Conservation (phyloP, 129 eudicot genomes). For the Gnaphalium uliginosum region DNA sequence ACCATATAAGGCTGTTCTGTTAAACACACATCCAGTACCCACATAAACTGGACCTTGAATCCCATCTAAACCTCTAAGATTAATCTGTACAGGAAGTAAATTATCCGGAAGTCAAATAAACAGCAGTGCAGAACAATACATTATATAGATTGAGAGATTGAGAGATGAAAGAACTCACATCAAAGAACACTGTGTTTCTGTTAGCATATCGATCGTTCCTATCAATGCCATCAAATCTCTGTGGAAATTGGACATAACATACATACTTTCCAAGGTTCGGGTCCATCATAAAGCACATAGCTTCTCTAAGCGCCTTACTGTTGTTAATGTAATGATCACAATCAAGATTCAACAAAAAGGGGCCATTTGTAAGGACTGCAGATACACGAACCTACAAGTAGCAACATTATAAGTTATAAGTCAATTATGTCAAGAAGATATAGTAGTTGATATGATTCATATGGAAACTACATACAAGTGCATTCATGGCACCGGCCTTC, state of each 20-base stretch:
- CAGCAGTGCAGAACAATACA: neutral
- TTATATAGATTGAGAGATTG: neutral
- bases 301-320: conserved; percentile 96
- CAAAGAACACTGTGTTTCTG: conserved; percentile 97
- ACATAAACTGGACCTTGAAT: conserved; percentile 99
- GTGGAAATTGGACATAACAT: conserved; percentile 98
- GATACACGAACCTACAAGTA: conserved; percentile 92
- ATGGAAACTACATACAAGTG: conserved; percentile 62
- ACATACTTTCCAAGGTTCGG: conserved; percentile 99
- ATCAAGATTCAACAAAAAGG: conserved; percentile 98
- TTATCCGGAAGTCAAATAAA: conserved; percentile 14
- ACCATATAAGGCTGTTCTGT: conserved; percentile 98
- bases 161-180: conserved; percentile 60
- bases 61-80: conserved; percentile 99
- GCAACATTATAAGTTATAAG: conserved; percentile 19
- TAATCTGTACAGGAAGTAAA: conserved; percentile 53
- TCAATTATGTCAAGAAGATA: neutral
- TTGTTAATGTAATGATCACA: conserved; percentile 99
- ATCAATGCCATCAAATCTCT: conserved; percentile 98
- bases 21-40: conserved; percentile 99
- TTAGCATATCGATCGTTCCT: conserved; percentile 98
- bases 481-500: conserved; percentile 99
- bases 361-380: conserved; percentile 99
- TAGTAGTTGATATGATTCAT: neutral
- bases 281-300: conserved; percentile 99